Conservation (phyloP, 768 basidiomycete genomes). For the Galerina marginata region DNA sequence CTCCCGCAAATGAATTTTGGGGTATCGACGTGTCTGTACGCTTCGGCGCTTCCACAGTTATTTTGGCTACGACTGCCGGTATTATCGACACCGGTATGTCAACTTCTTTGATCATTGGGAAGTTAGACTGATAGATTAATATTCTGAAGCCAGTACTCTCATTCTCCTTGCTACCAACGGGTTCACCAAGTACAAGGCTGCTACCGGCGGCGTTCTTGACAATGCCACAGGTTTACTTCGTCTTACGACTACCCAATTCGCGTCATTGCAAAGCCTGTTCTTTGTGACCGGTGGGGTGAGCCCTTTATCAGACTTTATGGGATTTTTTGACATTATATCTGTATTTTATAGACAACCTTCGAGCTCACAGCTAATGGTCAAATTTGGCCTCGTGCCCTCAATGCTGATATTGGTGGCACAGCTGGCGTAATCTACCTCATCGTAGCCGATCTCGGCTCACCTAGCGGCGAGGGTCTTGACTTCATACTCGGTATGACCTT, state of each 20-base stretch:
- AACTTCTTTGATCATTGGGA: neutral
- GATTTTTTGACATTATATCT: neutral
- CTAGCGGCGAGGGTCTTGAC: constrained; percentile 62
- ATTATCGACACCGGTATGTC: constrained; percentile 61
- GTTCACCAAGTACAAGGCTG: constrained; percentile 44
- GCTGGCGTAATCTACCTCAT: constrained; percentile 57
- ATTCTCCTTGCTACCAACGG: constrained; percentile 52
- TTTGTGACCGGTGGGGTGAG: constrained; percentile 58
- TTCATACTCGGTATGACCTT: constrained; percentile 53
- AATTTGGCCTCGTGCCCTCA: constrained; percentile 69
- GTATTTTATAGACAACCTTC: constrained; percentile 43
- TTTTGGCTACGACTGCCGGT: constrained; percentile 52
- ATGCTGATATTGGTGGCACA: constrained; percentile 61
- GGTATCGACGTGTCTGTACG: constrained; percentile 61
- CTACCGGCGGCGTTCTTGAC: constrained; percentile 50
- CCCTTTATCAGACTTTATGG: neutral
- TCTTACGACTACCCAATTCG: constrained; percentile 55
- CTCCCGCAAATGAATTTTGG: constrained; percentile 56
- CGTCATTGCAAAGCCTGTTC: constrained; percentile 55
- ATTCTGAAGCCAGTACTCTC: constrained; percentile 48
- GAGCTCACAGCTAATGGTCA: constrained; percentile 68
- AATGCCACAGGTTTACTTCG: constrained; percentile 52
- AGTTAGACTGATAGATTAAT: neutral
- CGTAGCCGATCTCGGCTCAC: constrained; percentile 53
- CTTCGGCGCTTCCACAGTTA: constrained; percentile 49